Evolutionary conservation across 2,329 filamentous ascomycete genomes (phyloP), one percentile per base, ranked within the genome.

Genomic region (Diaporthe sp.): DNA sequence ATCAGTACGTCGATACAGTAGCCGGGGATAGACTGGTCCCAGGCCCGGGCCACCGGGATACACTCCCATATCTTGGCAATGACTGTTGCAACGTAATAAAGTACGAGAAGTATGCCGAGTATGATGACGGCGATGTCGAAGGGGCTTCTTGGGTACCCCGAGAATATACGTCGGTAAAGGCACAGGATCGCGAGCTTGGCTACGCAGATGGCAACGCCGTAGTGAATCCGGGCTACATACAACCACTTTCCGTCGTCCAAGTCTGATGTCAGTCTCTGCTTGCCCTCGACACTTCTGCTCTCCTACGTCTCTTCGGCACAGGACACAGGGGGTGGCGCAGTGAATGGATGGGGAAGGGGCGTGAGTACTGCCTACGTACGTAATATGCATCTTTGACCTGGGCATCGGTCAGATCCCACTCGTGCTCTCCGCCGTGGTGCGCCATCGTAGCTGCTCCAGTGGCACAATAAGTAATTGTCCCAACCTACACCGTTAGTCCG

Each of bases 121-220:
- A 28, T 12, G 28, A 71, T 17, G 42, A 60, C 68, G 17, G 30
- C 22, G 50, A 52, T 9, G 42, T 71, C 55, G 17, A 61, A 71
- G 9, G 54, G 45, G 25, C 68, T 60, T 35, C 68, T n/a, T 13
- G 28, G 68, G 68, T 52, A 38, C 8, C 9, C 30, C 2, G 68
- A 71, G 55, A 71, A 71, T 10, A 52, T 40, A 1, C 68, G 68
- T 2, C 68, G 54, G 42, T 71, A 71, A 2, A 71, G 42, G 42
- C 42, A 60, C 1, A 71, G 42, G 55, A 71, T 60, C 2, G 68
- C 68, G 30, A 71, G 55, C 42, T 71, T 60, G n/a, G 68, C 40
- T 4, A 71, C 19, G 42, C 55, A 71, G 42, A 71, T 71, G 28
- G 68, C 25, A 30, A 61, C n/a, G 30, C 68, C 78, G 33, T 71